Evolutionary conservation across 2,329 filamentous ascomycete genomes (phyloP).

Genomic region (Calonectria pseudoturangicola): DNA sequence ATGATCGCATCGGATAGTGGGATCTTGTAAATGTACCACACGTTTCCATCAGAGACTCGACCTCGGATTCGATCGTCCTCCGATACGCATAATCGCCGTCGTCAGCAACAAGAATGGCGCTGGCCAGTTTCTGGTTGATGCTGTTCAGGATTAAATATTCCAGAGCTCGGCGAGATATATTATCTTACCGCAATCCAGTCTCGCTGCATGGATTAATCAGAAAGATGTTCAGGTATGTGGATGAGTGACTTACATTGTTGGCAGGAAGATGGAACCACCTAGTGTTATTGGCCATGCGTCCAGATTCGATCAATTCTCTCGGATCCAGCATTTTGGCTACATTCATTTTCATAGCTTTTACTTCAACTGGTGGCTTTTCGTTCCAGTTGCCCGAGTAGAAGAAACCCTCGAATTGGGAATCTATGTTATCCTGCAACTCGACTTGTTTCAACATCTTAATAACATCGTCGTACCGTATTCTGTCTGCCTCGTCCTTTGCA

Average conservation of each 20-base stretch:
- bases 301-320: background rate
- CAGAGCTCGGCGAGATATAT: background rate
- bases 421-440: background rate
- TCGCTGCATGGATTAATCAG: background rate
- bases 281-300: background rate
- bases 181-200: constrained; percentile 1
- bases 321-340: background rate
- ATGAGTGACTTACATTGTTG: background rate
- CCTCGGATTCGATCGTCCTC: background rate
- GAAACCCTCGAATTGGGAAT: background rate
- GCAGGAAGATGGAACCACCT: constrained; percentile 22
- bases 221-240: background rate
- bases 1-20: constrained; percentile 2
- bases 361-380: background rate
- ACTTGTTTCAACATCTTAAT: background rate
- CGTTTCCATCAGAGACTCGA: background rate
- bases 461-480: background rate
- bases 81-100: background rate
- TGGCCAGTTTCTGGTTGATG: background rate
- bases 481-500: background rate
- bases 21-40: constrained; percentile 6
- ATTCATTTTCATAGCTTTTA: background rate
- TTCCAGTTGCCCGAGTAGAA: background rate
- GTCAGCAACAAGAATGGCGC: background rate
- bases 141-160: background rate